Base-by-base conservation (phyloP, 2,329 filamentous ascomycete genomes). In the Nemania serpens region DNA sequence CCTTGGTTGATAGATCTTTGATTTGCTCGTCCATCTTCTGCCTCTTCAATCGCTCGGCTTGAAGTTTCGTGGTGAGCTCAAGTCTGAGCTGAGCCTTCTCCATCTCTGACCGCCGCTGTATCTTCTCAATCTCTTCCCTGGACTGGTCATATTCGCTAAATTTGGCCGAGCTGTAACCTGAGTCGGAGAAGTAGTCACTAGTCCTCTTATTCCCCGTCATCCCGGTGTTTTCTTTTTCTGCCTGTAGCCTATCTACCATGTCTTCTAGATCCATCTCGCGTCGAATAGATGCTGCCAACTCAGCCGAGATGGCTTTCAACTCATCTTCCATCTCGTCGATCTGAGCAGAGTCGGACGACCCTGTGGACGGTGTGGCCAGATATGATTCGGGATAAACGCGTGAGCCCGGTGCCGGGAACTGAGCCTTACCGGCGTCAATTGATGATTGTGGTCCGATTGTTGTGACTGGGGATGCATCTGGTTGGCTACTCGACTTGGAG, bases 171-270 rank as follows among this genome's bases (percentile, higher is more conserved):
- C 92, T 94, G 59, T 91, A 89, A 34, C 95, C 95, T 5, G 93
- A 97, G 75, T 99, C 95, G 2, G 95, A 99, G 75, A 95, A 99
- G 78, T 99, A 98, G 77, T 99, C 95, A 77, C 95, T 98, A 10
- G 91, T 96, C 62, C 94, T 86, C 74, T 90, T 89, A 64, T 71
- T 74, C 65, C 85, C 88, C 29, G 83, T 70, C 68, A 80, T 73
- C 75, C 81, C 77, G 71, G 82, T 72, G 76, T 87, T 82, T 75
- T 81, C 83, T 65, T 83, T 82, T 71, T 97, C 93, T n/a, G 87
- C 80, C 74, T 97, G 93, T 68, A 96, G 79, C 59, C 90, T 84
- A 67, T 99, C 95, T 0, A 98, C 88, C 48, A 98, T 82, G 75
- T 99, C 95, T 76, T 99, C 95, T 34, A 99, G 78, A 69, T 99